A percentile compares a stretch with the other conserved stretches of the same genome.
These are phyloP conservation scores for Elaphomyces granulatus DNA, from an alignment of 495 filamentous ascomycete species.

Conservation along the genomic window DNA sequence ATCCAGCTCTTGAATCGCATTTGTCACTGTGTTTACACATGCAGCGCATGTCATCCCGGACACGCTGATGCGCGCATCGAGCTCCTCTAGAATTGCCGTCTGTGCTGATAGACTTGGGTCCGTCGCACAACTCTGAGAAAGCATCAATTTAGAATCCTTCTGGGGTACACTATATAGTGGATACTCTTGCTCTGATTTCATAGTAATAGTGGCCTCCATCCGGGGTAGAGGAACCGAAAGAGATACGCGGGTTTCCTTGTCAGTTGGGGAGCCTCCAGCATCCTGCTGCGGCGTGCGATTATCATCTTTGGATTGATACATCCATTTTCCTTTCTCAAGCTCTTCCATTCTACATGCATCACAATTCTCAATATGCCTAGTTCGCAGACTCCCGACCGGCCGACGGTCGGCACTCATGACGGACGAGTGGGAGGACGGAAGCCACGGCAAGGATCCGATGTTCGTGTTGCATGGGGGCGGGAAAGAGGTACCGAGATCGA, in stretches of 20 bases:
- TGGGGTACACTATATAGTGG: too few species aligned
- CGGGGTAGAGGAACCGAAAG: background rate
- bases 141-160: too few species aligned
- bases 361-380: conserved; percentile 30
- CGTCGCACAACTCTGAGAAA: too few species aligned
- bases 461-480: conserved; percentile 16
- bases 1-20: conserved; percentile 32
- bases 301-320: too few species aligned
- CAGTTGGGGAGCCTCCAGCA: background rate
- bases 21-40: conserved; percentile 41
- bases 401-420: background rate
- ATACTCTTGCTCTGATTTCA: background rate
- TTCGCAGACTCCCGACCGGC: background rate
- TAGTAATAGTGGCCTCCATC: background rate
- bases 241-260: background rate
- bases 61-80: conserved; percentile 36
- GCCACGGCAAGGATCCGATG: background rate
- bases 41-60: conserved; percentile 54
- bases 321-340: too few species aligned
- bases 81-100: conserved; percentile 12
- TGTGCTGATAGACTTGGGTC: background rate
- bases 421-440: background rate
- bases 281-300: background rate
- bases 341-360: conserved; percentile 35
- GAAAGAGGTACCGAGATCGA: conserved; percentile 23